Conservation (phyloP, 202 grass and related monocot species). For the Musa balbisiana region DNA sequence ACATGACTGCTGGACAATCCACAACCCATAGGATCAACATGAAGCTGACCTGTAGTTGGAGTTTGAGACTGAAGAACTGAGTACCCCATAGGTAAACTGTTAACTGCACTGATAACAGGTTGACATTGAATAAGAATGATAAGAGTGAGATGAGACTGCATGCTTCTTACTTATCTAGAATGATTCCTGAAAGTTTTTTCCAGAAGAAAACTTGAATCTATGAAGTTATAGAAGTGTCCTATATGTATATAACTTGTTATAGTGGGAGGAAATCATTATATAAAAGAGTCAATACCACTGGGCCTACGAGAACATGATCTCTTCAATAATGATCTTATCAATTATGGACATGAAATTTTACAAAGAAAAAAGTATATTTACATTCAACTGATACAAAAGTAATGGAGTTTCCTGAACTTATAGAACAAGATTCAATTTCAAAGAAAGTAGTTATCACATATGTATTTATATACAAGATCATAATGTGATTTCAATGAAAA, state of each 20-base stretch:
- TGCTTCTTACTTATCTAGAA: neutral
- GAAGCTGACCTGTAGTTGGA: slow-evolving; percentile 50
- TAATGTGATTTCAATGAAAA: neutral
- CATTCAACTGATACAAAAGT: too few species aligned
- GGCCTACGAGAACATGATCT: too few species aligned
- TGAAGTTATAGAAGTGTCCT: too few species aligned
- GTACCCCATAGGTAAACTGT: slow-evolving; percentile 87
- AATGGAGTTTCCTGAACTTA: too few species aligned
- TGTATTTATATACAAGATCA: too few species aligned
- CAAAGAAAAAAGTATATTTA: too few species aligned
- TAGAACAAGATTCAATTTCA: too few species aligned
- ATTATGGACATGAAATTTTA: too few species aligned
- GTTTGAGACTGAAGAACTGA: slow-evolving; percentile 69
- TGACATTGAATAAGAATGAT: slow-evolving; percentile 41
- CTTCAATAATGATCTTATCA: too few species aligned
- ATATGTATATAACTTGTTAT: neutral
- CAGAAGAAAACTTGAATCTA: too few species aligned
- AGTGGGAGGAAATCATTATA: neutral
- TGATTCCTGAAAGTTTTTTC: neutral
- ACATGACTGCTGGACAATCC: slow-evolving; percentile 66
- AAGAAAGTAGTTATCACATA: too few species aligned
- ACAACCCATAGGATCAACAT: slow-evolving; percentile 51
- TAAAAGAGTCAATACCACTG: too few species aligned
- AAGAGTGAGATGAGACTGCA: neutral
- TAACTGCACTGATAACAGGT: slow-evolving; percentile 65